A percentile compares a stretch with the other conserved stretches of the same genome.
phyloP scores from a whole-genome alignment of 805 yeast species.

The Kodamaea laetipori region DNA sequence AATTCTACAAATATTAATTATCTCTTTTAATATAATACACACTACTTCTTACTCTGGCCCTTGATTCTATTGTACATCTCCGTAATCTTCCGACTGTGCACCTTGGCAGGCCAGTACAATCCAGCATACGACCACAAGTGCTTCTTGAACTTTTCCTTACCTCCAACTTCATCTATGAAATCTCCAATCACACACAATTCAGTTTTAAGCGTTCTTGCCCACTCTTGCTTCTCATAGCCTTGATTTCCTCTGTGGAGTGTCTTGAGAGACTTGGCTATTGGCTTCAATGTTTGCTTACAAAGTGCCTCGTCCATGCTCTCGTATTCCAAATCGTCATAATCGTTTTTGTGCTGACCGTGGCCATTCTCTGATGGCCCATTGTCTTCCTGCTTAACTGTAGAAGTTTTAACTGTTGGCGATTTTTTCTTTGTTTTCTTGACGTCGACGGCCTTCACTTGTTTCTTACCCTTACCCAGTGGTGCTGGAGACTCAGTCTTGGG shows the following conservation, averaged over 20 bases:
- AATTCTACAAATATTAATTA: no score
- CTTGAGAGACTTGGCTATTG: conserved; percentile 66
- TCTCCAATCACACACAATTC: conserved; percentile 77
- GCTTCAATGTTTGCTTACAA: conserved; percentile 62
- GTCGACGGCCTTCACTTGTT: conserved; percentile 13
- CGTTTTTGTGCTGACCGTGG: conserved; percentile 12
- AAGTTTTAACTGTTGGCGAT: background rate
- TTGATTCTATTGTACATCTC: conserved; percentile 73
- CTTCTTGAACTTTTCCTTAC: conserved; percentile 46
- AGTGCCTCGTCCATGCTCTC: conserved; percentile 76
- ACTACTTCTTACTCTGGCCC: conserved; percentile 8
- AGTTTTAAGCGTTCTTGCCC: conserved; percentile 68
- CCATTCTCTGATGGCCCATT: conserved; percentile 17
- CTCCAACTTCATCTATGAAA: conserved; percentile 52
- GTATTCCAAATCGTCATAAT: conserved; percentile 52
- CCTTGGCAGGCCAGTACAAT: conserved; percentile 84
- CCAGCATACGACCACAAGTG: conserved; percentile 87
- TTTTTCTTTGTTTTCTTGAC: conserved; percentile 16
- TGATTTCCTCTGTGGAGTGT: conserved; percentile 69
- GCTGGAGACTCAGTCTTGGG: conserved; percentile 21
- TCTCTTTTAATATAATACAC: conserved; percentile 3
- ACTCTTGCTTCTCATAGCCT: conserved; percentile 73
- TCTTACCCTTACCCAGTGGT: conserved; percentile 18
- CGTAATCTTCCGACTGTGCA: conserved; percentile 68
- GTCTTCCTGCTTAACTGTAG: conserved; percentile 18